Conservation (phyloP, 305 asterid genomes). For the Rubia peregrina region DNA sequence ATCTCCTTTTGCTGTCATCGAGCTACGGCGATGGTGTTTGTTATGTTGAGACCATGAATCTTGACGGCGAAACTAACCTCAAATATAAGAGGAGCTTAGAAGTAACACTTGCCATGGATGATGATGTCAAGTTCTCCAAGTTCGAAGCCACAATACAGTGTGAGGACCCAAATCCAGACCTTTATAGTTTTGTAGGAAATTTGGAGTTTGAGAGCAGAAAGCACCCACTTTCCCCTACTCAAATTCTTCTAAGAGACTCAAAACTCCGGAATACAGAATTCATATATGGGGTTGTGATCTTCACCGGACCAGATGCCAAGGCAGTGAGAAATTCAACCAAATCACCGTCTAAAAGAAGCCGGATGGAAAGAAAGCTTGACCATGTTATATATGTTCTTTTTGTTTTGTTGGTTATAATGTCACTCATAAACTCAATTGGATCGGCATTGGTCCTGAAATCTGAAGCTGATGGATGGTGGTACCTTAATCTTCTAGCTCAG, state of each 20-base stretch:
- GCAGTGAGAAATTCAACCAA: constrained; percentile 82
- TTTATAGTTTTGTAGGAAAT: constrained; percentile 80
- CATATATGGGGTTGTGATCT: constrained; percentile 78
- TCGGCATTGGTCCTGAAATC: constrained; percentile 46
- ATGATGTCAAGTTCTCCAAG: constrained; percentile 45
- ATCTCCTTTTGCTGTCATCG: constrained; percentile 60
- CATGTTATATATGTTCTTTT: constrained; percentile 75
- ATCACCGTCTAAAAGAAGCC: constrained; percentile 89
- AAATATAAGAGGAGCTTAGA: constrained; percentile 59
- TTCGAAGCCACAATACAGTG: constrained; percentile 59
- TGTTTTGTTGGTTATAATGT: constrained; percentile 50
- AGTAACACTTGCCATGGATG: constrained; percentile 51
- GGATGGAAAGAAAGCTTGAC: constrained; percentile 76
- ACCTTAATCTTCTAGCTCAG: constrained; percentile 29
- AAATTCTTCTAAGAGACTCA: constrained; percentile 86
- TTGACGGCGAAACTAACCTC: constrained; percentile 78
- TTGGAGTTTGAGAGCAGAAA: constrained; percentile 56
- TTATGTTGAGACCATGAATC: constrained; percentile 80
- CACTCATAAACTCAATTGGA: constrained; percentile 62
- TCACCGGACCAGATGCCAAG: constrained; percentile 82
- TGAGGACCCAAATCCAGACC: constrained; percentile 89
- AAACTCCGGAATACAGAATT: constrained; percentile 78
- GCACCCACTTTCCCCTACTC: constrained; percentile 71
- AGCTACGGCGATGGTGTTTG: constrained; percentile 79
- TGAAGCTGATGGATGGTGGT: constrained; percentile 69